These are phyloP conservation scores for Trichoderma guizhouense DNA, from an alignment of 2,329 filamentous ascomycete genomes.

Conservation along the genomic window DNA sequence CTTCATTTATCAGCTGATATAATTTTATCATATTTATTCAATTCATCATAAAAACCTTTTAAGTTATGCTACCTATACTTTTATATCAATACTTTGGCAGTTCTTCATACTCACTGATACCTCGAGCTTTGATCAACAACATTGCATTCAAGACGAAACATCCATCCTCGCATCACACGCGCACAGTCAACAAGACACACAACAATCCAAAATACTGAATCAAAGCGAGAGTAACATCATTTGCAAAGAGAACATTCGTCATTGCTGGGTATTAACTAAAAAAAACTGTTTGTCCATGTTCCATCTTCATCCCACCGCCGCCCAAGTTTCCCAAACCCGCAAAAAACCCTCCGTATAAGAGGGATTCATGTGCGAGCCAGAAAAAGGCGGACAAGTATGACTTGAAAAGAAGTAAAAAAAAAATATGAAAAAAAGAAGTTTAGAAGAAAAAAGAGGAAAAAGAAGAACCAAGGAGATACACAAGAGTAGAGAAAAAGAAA, in stretches of 20 bases:
- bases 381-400: neutral
- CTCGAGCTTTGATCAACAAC: neutral
- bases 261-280: constrained; percentile 11
- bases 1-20: neutral
- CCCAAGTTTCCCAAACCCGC: neutral
- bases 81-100: neutral
- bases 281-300: neutral
- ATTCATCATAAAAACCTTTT: neutral
- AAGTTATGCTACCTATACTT: neutral
- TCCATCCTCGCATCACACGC: too few relatives aligned
- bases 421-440: neutral
- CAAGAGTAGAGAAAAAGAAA: neutral
- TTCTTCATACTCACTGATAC: neutral
- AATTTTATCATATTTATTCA: neutral
- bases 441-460: neutral
- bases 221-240: neutral
- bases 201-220: neutral
- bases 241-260: neutral
- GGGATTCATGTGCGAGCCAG: neutral
- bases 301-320: neutral
- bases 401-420: neutral
- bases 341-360: neutral
- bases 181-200: neutral
- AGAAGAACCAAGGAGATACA: neutral
- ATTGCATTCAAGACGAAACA: neutral